phyloP scores from a whole-genome alignment of 1,284 basidiomycete species.

The Cerrena zonata region DNA sequence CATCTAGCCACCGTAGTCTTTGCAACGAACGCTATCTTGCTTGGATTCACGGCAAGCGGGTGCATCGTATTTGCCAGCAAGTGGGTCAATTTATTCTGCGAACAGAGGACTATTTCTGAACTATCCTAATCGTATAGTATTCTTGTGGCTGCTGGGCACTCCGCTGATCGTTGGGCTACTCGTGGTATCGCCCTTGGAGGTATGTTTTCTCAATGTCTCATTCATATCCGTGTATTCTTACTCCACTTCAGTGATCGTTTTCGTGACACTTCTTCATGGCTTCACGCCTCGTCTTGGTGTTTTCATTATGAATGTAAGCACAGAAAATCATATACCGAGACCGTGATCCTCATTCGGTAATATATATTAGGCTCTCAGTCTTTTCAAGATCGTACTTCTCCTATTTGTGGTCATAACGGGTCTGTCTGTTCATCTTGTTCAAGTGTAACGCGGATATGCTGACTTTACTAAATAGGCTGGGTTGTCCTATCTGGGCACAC shows the following conservation, averaged over 20 bases:
- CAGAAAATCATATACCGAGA: neutral
- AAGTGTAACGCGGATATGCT: neutral
- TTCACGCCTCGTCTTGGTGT: constrained; percentile 23
- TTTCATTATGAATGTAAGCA: constrained; percentile 25
- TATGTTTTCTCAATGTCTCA: constrained; percentile 17
- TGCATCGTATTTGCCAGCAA: constrained; percentile 43
- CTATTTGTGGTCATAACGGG: constrained; percentile 46
- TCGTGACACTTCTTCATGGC: constrained; percentile 19
- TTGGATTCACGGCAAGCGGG: constrained; percentile 53
- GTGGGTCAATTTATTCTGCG: constrained; percentile 7
- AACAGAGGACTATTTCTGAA: neutral
- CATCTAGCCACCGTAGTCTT: constrained; percentile 58
- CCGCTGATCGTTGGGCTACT: constrained; percentile 41
- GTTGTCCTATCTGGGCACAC: constrained; percentile 41
- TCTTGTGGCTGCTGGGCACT: constrained; percentile 39
- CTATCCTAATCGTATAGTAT: constrained; percentile 32
- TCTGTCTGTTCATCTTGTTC: constrained; percentile 14
- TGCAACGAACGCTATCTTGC: constrained; percentile 53
- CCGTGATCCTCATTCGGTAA: constrained; percentile 24
- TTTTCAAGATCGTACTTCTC: constrained; percentile 60
- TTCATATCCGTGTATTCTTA: neutral
- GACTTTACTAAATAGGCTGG: constrained; percentile 30
- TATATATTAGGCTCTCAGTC: constrained; percentile 36
- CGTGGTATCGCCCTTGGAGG: constrained; percentile 55
- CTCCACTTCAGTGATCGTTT: constrained; percentile 18